Conservation (phyloP, 352 stramenopile species). For the Plasmopara viticola region DNA sequence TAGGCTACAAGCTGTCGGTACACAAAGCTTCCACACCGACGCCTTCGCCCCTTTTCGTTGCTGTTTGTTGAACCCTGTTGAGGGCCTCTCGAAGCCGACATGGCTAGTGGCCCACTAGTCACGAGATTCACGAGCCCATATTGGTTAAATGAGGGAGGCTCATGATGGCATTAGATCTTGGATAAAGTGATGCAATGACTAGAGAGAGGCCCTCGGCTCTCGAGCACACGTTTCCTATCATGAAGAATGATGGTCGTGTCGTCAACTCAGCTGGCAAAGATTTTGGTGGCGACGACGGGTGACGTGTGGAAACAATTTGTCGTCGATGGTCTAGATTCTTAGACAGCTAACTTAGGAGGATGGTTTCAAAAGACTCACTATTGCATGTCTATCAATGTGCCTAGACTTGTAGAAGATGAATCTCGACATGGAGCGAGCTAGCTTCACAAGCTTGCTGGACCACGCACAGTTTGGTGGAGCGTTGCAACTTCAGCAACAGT, state of each 20-base stretch:
- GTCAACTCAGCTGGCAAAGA: slow-evolving; percentile 6
- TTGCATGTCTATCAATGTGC: slow-evolving; percentile 22
- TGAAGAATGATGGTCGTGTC: slow-evolving; percentile 4
- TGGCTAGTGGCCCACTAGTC: slow-evolving; percentile 1
- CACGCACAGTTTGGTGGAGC: slow-evolving; percentile 22
- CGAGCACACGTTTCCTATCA: slow-evolving; percentile 11
- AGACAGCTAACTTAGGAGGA: slow-evolving; percentile 1
- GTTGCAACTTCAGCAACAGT: slow-evolving; percentile 14
- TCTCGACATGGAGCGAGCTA: slow-evolving; percentile 32
- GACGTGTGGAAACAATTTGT: background rate
- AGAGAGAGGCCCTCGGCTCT: slow-evolving; percentile 5
- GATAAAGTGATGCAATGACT: slow-evolving; percentile 10
- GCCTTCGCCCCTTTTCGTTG: slow-evolving; percentile 13
- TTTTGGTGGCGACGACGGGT: slow-evolving; percentile 2
- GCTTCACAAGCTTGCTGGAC: slow-evolving; percentile 30
- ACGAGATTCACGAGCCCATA: slow-evolving; percentile 12
- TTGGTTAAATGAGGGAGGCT: slow-evolving; percentile 2
- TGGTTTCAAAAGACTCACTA: slow-evolving; percentile 21
- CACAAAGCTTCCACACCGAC: slow-evolving; percentile 1
- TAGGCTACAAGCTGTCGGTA: slow-evolving; percentile 2
- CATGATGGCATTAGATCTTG: slow-evolving; percentile 1
- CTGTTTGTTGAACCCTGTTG: slow-evolving; percentile 10
- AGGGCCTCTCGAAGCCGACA: background rate
- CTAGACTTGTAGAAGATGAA: slow-evolving; percentile 43
- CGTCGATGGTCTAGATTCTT: background rate